Percentiles rank a stretch among this genome's conserved stretches.
phyloP scores from a whole-genome alignment of 2,329 filamentous ascomycete genomes.

The Colletotrichum sp. region DNA sequence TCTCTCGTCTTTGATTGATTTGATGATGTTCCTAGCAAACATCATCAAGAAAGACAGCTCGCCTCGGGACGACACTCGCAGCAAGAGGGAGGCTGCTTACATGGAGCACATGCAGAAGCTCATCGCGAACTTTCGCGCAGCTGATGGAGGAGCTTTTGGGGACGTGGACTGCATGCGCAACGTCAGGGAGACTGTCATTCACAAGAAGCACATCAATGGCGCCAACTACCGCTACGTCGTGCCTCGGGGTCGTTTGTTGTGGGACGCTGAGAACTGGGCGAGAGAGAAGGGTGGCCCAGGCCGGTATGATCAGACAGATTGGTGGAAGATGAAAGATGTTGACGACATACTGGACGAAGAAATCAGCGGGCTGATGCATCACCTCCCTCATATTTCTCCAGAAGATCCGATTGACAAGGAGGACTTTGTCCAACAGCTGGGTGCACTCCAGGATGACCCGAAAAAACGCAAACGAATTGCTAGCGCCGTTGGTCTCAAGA shows the following conservation, averaged over 20 bases:
- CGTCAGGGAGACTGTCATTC: not conserved
- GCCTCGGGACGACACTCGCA: not conserved
- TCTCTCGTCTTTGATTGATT: constrained; percentile 24
- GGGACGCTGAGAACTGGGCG: not conserved
- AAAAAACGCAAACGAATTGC: not conserved
- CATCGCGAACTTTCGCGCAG: not conserved
- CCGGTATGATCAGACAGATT: not conserved
- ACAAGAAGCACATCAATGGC: not conserved
- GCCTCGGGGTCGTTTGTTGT: not conserved
- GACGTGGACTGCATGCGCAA: not conserved
- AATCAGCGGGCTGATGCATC: not conserved
- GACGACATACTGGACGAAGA: not conserved
- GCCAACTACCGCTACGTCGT: not conserved
- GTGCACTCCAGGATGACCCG: not conserved
- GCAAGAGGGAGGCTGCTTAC: constrained; percentile 5
- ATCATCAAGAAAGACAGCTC: not conserved
- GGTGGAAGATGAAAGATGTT: not conserved
- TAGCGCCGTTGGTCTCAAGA: not conserved
- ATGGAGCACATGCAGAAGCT: constrained; percentile 13
- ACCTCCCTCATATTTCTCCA: not conserved
- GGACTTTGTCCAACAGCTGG: not conserved
- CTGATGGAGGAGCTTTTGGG: not conserved
- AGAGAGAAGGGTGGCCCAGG: not conserved
- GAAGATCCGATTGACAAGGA: not conserved
- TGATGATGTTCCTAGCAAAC: constrained; percentile 21